Conservation (phyloP, 2,329 filamentous ascomycete species). For the Incumbomyces lentus region DNA sequence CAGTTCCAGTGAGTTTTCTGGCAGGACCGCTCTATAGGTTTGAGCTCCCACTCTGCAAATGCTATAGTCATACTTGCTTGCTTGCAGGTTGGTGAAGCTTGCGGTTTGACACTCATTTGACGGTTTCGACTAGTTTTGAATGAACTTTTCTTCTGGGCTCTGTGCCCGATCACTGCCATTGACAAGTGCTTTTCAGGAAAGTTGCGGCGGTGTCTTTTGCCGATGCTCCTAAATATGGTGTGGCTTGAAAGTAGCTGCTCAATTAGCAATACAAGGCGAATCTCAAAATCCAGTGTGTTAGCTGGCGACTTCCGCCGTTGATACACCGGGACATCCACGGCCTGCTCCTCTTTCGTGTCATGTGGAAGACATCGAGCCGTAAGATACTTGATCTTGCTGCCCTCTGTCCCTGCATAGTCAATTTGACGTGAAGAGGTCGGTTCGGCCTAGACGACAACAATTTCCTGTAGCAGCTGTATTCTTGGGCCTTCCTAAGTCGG, state of each 20-base stretch:
- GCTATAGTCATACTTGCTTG: too few species aligned
- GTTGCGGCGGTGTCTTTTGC: slow-evolving; percentile 35
- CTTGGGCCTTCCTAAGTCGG: too few species aligned
- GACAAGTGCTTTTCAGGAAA: slow-evolving; percentile 39
- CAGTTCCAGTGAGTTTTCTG: too few species aligned
- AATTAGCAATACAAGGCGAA: slow-evolving; percentile 36
- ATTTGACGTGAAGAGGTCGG: too few species aligned
- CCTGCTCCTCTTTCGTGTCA: slow-evolving; percentile 31
- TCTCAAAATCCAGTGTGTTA: slow-evolving; percentile 46
- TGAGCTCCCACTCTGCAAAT: too few species aligned
- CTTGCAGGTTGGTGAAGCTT: background rate
- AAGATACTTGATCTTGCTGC: slow-evolving; percentile 51
- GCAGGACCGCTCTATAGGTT: too few species aligned
- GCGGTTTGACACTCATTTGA: slow-evolving; percentile 46
- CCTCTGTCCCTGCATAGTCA: slow-evolving; percentile 45
- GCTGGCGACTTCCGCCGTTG: slow-evolving; percentile 42
- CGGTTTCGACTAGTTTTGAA: slow-evolving; percentile 47
- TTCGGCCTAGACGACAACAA: too few species aligned
- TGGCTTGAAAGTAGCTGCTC: slow-evolving; percentile 28
- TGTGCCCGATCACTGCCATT: slow-evolving; percentile 45
- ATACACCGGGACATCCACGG: slow-evolving; percentile 43
- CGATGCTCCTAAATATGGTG: slow-evolving; percentile 30
- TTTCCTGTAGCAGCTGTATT: too few species aligned
- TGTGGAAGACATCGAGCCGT: slow-evolving; percentile 39
- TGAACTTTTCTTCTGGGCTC: slow-evolving; percentile 48